A percentile compares a stretch with the other conserved stretches of the same genome.
Conservation (phyloP, 139 green algal species). For the Dunaliella sp. region DNA sequence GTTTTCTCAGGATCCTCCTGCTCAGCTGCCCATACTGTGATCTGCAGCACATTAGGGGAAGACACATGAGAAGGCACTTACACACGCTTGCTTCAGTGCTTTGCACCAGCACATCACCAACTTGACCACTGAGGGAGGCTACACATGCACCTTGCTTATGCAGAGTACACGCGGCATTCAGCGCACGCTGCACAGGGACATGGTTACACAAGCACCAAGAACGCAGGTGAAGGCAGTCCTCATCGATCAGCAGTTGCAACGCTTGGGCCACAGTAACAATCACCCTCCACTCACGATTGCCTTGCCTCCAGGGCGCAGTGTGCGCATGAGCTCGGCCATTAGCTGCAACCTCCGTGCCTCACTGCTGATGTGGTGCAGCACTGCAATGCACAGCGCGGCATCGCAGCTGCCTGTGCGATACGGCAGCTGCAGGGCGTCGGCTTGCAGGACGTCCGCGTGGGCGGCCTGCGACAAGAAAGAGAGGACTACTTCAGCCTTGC, state of each 20-base stretch:
- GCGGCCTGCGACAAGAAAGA: too few relatives aligned
- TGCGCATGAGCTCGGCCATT: conserved; percentile 71
- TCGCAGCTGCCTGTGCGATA: conserved; percentile 70
- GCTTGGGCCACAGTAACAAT: too few relatives aligned
- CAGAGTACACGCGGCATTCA: too few relatives aligned
- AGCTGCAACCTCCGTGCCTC: conserved; percentile 55
- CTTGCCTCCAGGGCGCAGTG: conserved; percentile 67
- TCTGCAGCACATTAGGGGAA: too few relatives aligned
- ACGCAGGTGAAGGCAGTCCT: background rate
- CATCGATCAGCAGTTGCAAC: background rate
- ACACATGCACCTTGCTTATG: too few relatives aligned
- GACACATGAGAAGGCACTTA: too few relatives aligned
- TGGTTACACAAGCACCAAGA: background rate
- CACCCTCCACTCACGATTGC: conserved; percentile 59
- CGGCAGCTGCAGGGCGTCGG: conserved; percentile 80
- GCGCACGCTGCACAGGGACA: background rate
- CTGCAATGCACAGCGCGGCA: conserved; percentile 92
- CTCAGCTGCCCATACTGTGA: conserved; percentile 90
- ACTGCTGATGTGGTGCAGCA: conserved; percentile 92
- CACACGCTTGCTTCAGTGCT: too few relatives aligned
- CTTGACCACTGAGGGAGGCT: too few relatives aligned
- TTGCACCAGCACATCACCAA: too few relatives aligned
- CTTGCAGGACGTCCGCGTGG: conserved; percentile 75
- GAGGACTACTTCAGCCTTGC: too few relatives aligned
- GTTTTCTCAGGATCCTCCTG: conserved; percentile 79